Evolutionary conservation across 305 asterid species (phyloP), one percentile per base, ranked within the genome.

Genomic region (Ilex paraguariensis): DNA sequence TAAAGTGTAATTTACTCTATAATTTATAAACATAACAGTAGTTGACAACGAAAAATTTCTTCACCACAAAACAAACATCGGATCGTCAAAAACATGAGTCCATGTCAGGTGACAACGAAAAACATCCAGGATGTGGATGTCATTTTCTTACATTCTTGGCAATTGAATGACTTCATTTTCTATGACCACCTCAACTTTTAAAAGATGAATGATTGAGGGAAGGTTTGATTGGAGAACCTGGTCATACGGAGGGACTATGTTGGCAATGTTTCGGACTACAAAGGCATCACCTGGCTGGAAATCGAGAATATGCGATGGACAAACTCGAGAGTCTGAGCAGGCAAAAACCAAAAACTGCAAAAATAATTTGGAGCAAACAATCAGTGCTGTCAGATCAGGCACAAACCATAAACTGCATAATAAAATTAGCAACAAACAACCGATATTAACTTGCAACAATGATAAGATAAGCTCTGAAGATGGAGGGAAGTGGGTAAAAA

Each of bases 261-360:
- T 91, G 17, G 98, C 98, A 21, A 91, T 84, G 81, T 91, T 91
- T 40, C 98, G 75, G 66, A 91, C 90, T 62, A 91, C 60, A 71
- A 91, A 91, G 48, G 97, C 98, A 66, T 91, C 98, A 36, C 98
- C 98, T 1, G 98, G 96, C 69, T 84, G 86, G 62, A 88, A 88
- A 60, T 84, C 81, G 57, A 91, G 92, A 33, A 91, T 64, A 76
- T 83, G 92, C 5, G 98, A 88, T 21, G 96, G 96, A 72, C 96
- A 91, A 5, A 91, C 98, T 52, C 98, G 77, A 0, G 98, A 91
- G 60, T 91, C 98, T 0, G 90, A 84, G 77, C 98, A 91, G 9
- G 98, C 96, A 69, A 88, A 84, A 45, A 91, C 95, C 96, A 91
- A 60, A 64, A 80, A 91, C 96, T 91, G 86, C 79, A 57, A 9